Evolutionary conservation across 768 basidiomycete genomes (phyloP).

Genomic region (Phlebiopsis flavidoalba): DNA sequence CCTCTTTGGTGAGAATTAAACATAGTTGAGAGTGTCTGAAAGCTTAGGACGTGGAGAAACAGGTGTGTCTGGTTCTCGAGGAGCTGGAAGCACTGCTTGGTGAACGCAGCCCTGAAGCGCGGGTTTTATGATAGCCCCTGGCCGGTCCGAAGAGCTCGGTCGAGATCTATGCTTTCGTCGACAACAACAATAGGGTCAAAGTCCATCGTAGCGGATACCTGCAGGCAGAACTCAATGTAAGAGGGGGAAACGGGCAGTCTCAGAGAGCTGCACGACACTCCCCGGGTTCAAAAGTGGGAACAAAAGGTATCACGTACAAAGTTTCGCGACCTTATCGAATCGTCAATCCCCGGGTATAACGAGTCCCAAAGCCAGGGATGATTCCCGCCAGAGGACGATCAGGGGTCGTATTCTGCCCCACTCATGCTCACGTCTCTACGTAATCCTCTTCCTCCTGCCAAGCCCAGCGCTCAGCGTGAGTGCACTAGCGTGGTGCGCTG

Average conservation of each 20-base stretch:
- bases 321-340: constrained; percentile 46
- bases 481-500: constrained; percentile 85
- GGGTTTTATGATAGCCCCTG: constrained; percentile 40
- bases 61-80: constrained; percentile 33
- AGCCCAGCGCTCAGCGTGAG: constrained; percentile 84
- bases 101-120: constrained; percentile 36
- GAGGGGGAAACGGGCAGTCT: neutral
- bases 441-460: constrained; percentile 43
- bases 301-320: constrained; percentile 31
- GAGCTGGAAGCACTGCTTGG: constrained; percentile 32
- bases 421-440: constrained; percentile 57
- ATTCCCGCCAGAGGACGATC: constrained; percentile 74
- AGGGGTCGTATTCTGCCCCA: constrained; percentile 82
- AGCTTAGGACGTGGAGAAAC: constrained; percentile 52
- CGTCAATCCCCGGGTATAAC: constrained; percentile 55
- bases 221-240: constrained; percentile 2
- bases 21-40: constrained; percentile 63
- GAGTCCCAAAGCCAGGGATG: constrained; percentile 54
- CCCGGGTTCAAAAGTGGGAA: constrained; percentile 3
- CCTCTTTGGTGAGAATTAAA: constrained; percentile 73
- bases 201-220: constrained; percentile 32
- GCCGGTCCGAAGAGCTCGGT: constrained; percentile 54
- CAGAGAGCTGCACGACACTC: constrained; percentile 2
- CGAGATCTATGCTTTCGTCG: constrained; percentile 57
- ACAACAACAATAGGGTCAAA: constrained; percentile 55